Percentiles rank a stretch among this genome's conserved stretches.
phyloP scores from a whole-genome alignment of 2,329 filamentous ascomycete genomes.

The Elsinoe necatrix region DNA sequence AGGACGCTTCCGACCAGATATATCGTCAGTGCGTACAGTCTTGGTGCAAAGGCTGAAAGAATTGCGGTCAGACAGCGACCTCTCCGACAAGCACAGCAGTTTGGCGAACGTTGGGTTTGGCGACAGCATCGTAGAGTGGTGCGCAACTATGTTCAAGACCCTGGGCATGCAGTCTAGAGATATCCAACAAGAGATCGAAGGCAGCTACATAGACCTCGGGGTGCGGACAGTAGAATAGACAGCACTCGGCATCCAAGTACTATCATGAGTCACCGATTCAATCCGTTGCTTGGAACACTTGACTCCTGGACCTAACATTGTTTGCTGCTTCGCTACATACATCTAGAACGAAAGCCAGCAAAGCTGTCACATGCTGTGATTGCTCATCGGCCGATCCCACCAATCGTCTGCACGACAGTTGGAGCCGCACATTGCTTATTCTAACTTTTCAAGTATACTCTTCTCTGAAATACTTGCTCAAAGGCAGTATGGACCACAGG shows the following conservation, averaged over 20 bases:
- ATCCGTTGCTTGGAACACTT: background rate
- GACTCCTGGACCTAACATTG: background rate
- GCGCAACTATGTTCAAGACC: background rate
- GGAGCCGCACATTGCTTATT: slow-evolving; percentile 15
- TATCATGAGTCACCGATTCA: background rate
- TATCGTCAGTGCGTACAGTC: slow-evolving; percentile 5
- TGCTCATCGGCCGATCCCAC: slow-evolving; percentile 9
- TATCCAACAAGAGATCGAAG: slow-evolving; percentile 3
- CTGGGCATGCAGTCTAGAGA: slow-evolving; percentile 9
- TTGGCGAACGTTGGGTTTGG: background rate
- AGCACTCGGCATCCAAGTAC: too few relatives aligned
- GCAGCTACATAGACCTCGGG: background rate
- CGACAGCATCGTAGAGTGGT: slow-evolving; percentile 8
- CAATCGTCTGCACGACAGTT: slow-evolving; percentile 13
- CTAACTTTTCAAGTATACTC: slow-evolving; percentile 20
- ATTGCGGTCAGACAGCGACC: background rate
- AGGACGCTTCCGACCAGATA: slow-evolving; percentile 3
- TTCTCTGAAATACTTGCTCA: background rate
- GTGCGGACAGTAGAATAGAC: background rate
- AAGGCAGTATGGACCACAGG: background rate
- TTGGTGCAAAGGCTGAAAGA: background rate
- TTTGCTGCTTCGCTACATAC: background rate
- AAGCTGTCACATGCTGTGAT: background rate
- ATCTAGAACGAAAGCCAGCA: background rate
- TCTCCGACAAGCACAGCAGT: background rate